Conservation (phyloP, 106 monocot genomes). For the Phalaenopsis equestris region DNA sequence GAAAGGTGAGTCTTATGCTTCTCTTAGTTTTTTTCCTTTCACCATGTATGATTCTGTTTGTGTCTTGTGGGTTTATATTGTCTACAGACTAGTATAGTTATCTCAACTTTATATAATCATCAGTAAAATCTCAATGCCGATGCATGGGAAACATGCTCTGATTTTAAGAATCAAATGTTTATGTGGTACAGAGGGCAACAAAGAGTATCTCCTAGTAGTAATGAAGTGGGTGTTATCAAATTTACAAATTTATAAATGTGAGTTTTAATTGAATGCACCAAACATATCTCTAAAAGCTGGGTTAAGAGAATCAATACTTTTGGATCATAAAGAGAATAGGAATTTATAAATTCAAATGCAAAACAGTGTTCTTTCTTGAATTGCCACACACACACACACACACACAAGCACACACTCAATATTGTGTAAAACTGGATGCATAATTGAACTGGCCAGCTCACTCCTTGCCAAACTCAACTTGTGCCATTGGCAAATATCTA, state of each 20-base stretch:
- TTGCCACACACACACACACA: too few species aligned
- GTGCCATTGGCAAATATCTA: too few species aligned
- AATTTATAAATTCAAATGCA: not conserved
- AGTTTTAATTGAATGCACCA: not conserved
- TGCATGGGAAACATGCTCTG: slow-evolving; percentile 1
- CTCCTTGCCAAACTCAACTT: too few species aligned
- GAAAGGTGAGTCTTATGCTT: slow-evolving; percentile 50
- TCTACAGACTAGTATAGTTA: not conserved
- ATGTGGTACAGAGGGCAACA: not conserved
- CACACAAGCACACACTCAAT: too few species aligned
- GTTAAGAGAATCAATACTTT: not conserved
- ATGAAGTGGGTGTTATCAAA: not conserved
- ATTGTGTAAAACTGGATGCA: too few species aligned
- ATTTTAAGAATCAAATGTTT: not conserved
- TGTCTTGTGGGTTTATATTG: not conserved
- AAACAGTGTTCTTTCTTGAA: not conserved
- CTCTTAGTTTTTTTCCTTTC: not conserved
- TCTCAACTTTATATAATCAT: not conserved
- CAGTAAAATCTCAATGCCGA: not conserved
- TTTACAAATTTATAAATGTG: not conserved
- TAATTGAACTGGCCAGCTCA: too few species aligned
- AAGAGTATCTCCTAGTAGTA: not conserved
- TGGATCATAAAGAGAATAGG: not conserved
- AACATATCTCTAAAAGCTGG: slow-evolving; percentile 1
- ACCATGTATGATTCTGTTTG: not conserved